Percentiles rank a stretch among this genome's conserved stretches.
Conservation (phyloP, 2,329 filamentous ascomycete species). For the Phialophora verrucosa region DNA sequence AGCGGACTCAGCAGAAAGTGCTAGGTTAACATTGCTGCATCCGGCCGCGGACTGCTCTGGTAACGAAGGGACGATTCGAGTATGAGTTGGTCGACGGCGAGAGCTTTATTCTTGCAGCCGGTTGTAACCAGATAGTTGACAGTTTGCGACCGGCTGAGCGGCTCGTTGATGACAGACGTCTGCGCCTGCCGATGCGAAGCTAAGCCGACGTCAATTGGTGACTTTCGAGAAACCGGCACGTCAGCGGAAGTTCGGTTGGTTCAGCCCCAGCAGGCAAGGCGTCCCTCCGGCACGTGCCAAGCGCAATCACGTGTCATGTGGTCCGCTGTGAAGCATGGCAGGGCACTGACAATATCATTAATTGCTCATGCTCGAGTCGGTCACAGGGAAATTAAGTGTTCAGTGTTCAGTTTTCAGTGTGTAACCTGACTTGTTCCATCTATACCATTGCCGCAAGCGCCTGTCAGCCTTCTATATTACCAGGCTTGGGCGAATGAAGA, state of each 20-base stretch:
- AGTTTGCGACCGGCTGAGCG: constrained; percentile 3
- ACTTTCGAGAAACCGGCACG: constrained; percentile 1
- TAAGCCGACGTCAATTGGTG: constrained; percentile 9
- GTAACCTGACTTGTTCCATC: background rate
- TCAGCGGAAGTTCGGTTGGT: constrained; percentile 6
- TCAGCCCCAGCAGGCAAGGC: constrained; percentile 2
- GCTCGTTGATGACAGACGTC: constrained; percentile 13
- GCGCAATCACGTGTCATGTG: background rate
- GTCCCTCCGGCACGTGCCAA: background rate
- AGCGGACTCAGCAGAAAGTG: background rate
- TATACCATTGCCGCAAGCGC: background rate
- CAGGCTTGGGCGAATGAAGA: background rate
- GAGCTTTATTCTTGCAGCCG: background rate
- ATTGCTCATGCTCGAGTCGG: background rate
- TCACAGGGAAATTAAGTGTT: background rate
- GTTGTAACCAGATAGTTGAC: background rate
- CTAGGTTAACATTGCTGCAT: constrained; percentile 8
- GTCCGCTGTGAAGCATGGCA: background rate
- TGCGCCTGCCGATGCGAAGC: constrained; percentile 16
- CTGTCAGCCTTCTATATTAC: background rate
- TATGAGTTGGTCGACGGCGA: background rate
- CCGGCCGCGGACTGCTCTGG: background rate
- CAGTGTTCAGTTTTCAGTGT: background rate
- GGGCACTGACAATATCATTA: no score
- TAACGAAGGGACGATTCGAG: background rate